Evolutionary conservation across 805 yeast species (phyloP).

Genomic region (Kodamaea kaohsiungensis): DNA sequence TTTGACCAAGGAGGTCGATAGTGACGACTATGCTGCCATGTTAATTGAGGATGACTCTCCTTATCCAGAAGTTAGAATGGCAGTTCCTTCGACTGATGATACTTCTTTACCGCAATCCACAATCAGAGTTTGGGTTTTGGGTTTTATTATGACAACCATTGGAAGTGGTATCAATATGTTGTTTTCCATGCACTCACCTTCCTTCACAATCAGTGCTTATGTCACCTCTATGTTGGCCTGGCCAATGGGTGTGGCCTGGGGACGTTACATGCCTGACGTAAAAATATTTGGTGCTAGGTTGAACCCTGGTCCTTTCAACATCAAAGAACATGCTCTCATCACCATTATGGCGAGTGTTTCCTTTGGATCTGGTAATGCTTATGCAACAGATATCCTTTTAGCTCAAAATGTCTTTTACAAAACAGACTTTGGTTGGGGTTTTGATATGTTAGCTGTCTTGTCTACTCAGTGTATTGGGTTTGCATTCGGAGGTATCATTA

Average conservation of each 20-base stretch:
- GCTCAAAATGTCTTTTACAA: constrained; percentile 52
- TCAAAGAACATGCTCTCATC: constrained; percentile 61
- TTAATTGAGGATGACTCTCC: constrained; percentile 50
- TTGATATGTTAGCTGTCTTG: constrained; percentile 49
- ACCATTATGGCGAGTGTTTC: constrained; percentile 52
- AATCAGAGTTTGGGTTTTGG: constrained; percentile 55
- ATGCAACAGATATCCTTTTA: constrained; percentile 56
- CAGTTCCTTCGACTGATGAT: constrained; percentile 56
- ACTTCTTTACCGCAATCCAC: constrained; percentile 50
- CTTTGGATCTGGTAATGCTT: constrained; percentile 48
- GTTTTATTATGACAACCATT: constrained; percentile 50
- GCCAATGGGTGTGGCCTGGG: constrained; percentile 59
- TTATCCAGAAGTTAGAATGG: constrained; percentile 67
- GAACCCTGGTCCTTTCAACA: constrained; percentile 61
- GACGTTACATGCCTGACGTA: constrained; percentile 32
- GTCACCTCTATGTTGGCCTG: constrained; percentile 61
- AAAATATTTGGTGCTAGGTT: constrained; percentile 34
- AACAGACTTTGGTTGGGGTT: constrained; percentile 51
- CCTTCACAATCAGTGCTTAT: constrained; percentile 48
- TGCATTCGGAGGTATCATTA: constrained; percentile 62
- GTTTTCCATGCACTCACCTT: constrained; percentile 58
- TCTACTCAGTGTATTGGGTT: constrained; percentile 67
- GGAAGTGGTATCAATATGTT: constrained; percentile 62
- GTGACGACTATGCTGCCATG: constrained; percentile 42
- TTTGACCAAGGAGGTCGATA: constrained; percentile 21